Evolutionary conservation across 1,139 yeast species (phyloP).

Genomic region (Geotrichum histeridarum): DNA sequence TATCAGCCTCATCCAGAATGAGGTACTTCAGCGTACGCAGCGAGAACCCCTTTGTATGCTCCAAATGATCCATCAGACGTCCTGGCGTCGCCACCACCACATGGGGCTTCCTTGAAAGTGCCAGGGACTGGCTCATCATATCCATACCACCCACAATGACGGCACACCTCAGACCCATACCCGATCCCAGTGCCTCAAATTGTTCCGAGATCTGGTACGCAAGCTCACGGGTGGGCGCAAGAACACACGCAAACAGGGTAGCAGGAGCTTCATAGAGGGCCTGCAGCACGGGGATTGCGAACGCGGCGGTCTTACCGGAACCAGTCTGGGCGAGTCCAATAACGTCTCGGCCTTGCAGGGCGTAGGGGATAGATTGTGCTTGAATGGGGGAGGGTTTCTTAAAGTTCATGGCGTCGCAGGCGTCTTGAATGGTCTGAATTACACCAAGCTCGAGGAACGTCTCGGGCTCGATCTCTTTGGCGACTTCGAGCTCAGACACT

Average conservation of each 20-base stretch:
- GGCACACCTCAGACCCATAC: conserved; percentile 82
- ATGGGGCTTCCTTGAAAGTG: conserved; percentile 89
- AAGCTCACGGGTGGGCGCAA: conserved; percentile 95
- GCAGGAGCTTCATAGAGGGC: conserved; percentile 83
- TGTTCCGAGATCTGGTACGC: conserved; percentile 96
- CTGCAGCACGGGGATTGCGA: conserved; percentile 82
- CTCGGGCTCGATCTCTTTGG: conserved; percentile 10
- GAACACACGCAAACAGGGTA: conserved; percentile 81
- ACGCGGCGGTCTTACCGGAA: conserved; percentile 88
- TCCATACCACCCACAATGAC: conserved; percentile 98
- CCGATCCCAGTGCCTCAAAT: conserved; percentile 84
- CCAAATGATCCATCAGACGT: conserved; percentile 89
- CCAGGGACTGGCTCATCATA: conserved; percentile 95
- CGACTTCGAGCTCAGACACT: conserved; percentile 1
- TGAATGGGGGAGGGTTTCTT: conserved; percentile 93
- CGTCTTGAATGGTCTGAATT: conserved; percentile 41
- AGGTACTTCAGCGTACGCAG: conserved; percentile 72
- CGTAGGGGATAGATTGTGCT: conserved; percentile 85
- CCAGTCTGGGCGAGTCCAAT: conserved; percentile 94
- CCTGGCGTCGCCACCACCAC: conserved; percentile 96
- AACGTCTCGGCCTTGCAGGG: conserved; percentile 87
- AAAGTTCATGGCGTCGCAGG: conserved; percentile 74
- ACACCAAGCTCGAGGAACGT: conserved; percentile 16
- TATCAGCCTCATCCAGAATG: conserved; percentile 96
- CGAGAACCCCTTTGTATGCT: conserved; percentile 88